Base-by-base conservation (phyloP, 2,329 filamentous ascomycete genomes). In the Apiospora koreana region DNA sequence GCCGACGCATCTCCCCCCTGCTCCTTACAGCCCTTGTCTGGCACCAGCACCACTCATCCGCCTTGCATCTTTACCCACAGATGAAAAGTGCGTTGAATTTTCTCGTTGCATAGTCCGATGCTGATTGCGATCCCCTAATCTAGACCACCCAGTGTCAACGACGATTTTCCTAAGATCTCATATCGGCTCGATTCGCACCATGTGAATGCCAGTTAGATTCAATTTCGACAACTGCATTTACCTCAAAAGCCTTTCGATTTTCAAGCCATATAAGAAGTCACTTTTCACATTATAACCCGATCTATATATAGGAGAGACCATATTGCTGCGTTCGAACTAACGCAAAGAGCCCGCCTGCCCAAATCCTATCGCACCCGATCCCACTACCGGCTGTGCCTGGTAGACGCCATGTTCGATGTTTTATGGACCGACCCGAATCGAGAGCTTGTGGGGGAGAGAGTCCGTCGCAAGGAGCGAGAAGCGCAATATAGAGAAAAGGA, bases 391-490 rank as follows among this genome's bases (percentile, higher is more conserved):
- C 54, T 9, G 2, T 3, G 21, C 18, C 10, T 38, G 31, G 31
- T 38, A 35, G 31, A 38, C 21, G 21, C 18, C 66, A 90, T 90
- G 88, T 89, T 88, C 76, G 87, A 89, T 76, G 85, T 89, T 42
- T 80, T 87, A 65, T 90, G 88, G 88, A 86, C 86, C 4, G 87
- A 89, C 70, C 86, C 85, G 28, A 81, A 86, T 67, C 80, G 82
- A 70, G 86, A 89, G 78, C 81, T 84, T 10, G 83, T 89, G 21
- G 86, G 87, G 2, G 85, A 89, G 75, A 82, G 84, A 69, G 84
- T 84, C 21, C 82, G 84, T 1, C 84, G 83, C 65, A 89, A 88
- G 74, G 84, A 84, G 72, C 75, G 77, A 65, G 82, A 83, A 71
- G 80, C 77, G 28, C 75, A 77, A 31, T 50, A 68, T 46, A 81